These are phyloP conservation scores for Epichloe glyceriae DNA, from an alignment of 2,329 filamentous ascomycete species.

Conservation along the genomic window DNA sequence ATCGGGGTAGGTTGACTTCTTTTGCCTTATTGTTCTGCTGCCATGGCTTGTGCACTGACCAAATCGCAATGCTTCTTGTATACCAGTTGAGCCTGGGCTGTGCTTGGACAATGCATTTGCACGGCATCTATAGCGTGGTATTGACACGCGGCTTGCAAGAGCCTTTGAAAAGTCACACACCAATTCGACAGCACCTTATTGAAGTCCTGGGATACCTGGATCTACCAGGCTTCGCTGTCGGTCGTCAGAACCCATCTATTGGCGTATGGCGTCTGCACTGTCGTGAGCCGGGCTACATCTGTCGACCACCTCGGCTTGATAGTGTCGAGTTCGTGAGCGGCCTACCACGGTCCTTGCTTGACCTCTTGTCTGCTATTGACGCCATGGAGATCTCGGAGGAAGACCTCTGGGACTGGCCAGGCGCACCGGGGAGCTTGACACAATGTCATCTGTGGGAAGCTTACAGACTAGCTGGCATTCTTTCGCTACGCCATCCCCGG, in stretches of 20 bases:
- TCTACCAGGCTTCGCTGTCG: conserved; percentile 1
- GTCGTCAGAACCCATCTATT: not conserved
- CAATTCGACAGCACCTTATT: not conserved
- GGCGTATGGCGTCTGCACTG: conserved; percentile 1
- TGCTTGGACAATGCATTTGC: conserved; percentile 2
- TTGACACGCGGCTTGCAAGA: not conserved
- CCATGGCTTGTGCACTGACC: not conserved
- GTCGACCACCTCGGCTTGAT: not conserved
- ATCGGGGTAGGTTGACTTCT: not conserved
- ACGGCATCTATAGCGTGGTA: not conserved
- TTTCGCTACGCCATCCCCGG: not conserved
- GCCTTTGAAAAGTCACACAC: not conserved
- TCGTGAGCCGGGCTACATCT: conserved; percentile 1
- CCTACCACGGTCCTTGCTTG: conserved; percentile 1
- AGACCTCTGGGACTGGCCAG: conserved; percentile 3
- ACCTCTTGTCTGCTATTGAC: not conserved
- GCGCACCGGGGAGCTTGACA: not conserved
- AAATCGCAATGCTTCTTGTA: not conserved
- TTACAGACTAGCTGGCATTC: not conserved
- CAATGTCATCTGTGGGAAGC: conserved; percentile 3
- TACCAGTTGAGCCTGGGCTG: not conserved
- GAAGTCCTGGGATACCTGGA: conserved; percentile 1
- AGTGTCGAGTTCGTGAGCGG: conserved; percentile 2
- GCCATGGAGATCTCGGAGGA: not conserved
- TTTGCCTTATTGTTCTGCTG: not conserved